Evolutionary conservation across 2,329 filamentous ascomycete species (phyloP).

Genomic region (Arthrobotrys sinensis): DNA sequence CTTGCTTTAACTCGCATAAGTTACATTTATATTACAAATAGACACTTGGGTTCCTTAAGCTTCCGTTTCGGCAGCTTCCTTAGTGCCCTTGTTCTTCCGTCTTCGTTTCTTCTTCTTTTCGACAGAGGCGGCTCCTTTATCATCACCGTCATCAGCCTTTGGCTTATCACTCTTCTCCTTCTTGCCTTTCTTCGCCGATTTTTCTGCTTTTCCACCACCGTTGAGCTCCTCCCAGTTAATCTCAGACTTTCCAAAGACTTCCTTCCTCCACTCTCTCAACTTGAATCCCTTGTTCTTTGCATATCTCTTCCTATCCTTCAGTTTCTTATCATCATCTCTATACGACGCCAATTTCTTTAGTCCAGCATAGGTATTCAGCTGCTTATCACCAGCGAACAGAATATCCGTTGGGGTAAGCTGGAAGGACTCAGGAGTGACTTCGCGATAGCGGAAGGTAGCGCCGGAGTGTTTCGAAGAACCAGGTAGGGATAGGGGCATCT

Average conservation of each 20-base stretch:
- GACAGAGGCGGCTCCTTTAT: slow-evolving; percentile 51
- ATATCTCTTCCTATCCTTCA: slow-evolving; percentile 86
- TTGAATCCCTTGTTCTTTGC: slow-evolving; percentile 85
- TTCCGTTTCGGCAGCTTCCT: slow-evolving; percentile 29
- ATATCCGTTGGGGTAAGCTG: slow-evolving; percentile 93
- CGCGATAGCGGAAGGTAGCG: slow-evolving; percentile 85
- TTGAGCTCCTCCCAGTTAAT: slow-evolving; percentile 58
- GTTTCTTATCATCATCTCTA: slow-evolving; percentile 89
- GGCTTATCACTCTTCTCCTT: slow-evolving; percentile 63
- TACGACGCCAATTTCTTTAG: slow-evolving; percentile 95
- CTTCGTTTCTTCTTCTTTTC: slow-evolving; percentile 68
- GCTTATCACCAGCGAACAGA: slow-evolving; percentile 86
- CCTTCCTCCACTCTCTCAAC: slow-evolving; percentile 85
- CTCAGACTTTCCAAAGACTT: slow-evolving; percentile 74
- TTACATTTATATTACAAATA: slow-evolving; percentile 16
- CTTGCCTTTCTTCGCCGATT: slow-evolving; percentile 65
- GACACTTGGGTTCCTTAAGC: neutral
- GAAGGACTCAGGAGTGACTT: slow-evolving; percentile 90
- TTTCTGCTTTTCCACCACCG: slow-evolving; percentile 51
- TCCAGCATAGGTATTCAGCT: slow-evolving; percentile 90
- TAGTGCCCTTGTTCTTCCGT: slow-evolving; percentile 66
- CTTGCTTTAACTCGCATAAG: neutral
- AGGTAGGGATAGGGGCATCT: slow-evolving; percentile 48
- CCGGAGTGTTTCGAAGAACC: slow-evolving; percentile 68
- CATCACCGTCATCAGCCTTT: slow-evolving; percentile 64